phyloP scores from a whole-genome alignment of 352 stramenopile genomes.

The Elongisporangium anandrum region DNA sequence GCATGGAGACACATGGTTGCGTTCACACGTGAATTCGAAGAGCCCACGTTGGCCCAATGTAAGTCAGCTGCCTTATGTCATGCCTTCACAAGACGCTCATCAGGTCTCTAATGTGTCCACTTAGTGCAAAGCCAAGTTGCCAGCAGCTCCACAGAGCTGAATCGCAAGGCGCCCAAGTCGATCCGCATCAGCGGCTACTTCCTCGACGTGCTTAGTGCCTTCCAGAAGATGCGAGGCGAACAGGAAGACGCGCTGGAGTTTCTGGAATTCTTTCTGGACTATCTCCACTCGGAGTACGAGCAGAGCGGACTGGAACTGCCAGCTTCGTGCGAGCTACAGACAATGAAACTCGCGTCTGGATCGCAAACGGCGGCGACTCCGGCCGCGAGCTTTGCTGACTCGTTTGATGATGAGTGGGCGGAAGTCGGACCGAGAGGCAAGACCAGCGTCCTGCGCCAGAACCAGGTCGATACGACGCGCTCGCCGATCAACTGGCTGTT shows the following conservation, averaged over 20 bases:
- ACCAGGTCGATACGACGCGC: slow-evolving; percentile 49
- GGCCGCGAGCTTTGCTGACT: slow-evolving; percentile 9
- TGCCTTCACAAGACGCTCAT: slow-evolving; percentile 18
- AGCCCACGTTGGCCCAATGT: slow-evolving; percentile 65
- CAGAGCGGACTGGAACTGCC: slow-evolving; percentile 59
- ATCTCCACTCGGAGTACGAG: slow-evolving; percentile 81
- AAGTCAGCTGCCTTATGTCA: slow-evolving; percentile 21
- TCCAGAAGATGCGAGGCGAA: slow-evolving; percentile 78
- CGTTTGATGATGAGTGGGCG: slow-evolving; percentile 66
- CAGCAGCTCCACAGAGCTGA: slow-evolving; percentile 18
- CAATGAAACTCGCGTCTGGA: slow-evolving; percentile 23
- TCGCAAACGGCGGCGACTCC: neutral
- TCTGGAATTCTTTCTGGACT: slow-evolving; percentile 83
- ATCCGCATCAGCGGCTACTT: slow-evolving; percentile 83
- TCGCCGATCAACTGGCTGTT: slow-evolving; percentile 87
- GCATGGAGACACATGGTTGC: slow-evolving; percentile 76
- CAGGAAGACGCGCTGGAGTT: slow-evolving; percentile 86
- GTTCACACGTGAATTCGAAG: slow-evolving; percentile 80
- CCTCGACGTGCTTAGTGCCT: slow-evolving; percentile 73
- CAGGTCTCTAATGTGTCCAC: slow-evolving; percentile 1
- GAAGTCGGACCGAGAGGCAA: slow-evolving; percentile 79
- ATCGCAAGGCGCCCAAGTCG: slow-evolving; percentile 53
- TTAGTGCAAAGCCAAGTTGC: slow-evolving; percentile 2
- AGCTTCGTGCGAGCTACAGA: slow-evolving; percentile 54
- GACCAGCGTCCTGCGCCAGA: slow-evolving; percentile 69